Evolutionary conservation across 768 basidiomycete species (phyloP).

Genomic region (Daedaleopsis nitida): DNA sequence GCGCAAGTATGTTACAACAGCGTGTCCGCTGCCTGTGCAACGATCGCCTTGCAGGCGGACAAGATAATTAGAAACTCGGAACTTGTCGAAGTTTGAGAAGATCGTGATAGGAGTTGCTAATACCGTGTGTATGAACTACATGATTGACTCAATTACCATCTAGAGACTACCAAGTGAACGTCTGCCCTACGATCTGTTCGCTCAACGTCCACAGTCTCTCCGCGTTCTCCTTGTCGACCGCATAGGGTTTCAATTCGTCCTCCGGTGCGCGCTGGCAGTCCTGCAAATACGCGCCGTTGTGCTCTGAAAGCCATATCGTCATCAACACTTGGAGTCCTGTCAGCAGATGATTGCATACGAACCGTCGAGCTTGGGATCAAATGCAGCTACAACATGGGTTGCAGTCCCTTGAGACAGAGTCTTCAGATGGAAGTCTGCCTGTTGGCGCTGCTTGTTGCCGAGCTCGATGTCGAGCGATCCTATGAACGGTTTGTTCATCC

Average conservation of each 20-base stretch:
- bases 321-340: neutral
- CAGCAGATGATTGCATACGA: neutral
- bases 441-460: neutral
- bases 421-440: no score
- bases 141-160: no score
- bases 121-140: no score
- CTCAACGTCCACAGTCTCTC: neutral
- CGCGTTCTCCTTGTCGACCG: neutral
- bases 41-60: no score
- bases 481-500: no score
- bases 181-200: neutral
- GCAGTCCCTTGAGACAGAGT: neutral
- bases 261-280: neutral
- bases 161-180: neutral
- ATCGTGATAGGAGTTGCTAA: no score
- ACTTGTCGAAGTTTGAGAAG: no score
- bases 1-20: conserved; percentile 4
- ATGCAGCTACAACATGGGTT: neutral
- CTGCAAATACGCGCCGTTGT: neutral
- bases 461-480: neutral
- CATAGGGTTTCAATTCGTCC: neutral
- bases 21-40: no score
- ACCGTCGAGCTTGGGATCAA: no score
- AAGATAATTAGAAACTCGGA: no score
- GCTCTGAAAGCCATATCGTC: neutral